Percentiles rank a stretch among this genome's conserved stretches.
Evolutionary conservation across 163 green algal genomes (phyloP).

Genomic region (Scenedesmus sp.): DNA sequence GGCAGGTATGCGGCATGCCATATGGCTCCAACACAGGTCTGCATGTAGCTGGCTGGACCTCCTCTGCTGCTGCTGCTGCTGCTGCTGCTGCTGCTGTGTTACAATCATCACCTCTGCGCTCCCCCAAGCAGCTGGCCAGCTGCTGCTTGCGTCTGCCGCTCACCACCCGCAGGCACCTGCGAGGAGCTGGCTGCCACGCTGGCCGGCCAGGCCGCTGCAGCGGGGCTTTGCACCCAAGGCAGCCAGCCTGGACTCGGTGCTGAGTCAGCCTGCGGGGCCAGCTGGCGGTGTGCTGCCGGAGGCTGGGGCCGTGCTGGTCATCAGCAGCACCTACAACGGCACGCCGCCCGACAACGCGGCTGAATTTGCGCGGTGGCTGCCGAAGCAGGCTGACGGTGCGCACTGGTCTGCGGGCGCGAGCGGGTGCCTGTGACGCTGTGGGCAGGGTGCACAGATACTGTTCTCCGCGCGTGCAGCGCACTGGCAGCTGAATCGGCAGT

Average conservation of each 20-base stretch:
- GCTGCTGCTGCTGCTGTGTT: no score
- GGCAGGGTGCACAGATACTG: no score
- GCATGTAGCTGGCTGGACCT: no score
- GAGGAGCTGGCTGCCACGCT: conserved; percentile 34
- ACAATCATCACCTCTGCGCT: no score
- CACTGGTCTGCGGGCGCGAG: no score
- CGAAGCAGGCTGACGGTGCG: conserved; percentile 13
- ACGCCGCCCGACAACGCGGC: conserved; percentile 61
- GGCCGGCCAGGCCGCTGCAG: not conserved
- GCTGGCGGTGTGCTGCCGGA: not conserved
- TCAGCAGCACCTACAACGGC: conserved; percentile 62
- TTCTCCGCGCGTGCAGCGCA: no score
- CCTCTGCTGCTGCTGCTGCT: no score
- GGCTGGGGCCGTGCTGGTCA: conserved; percentile 29
- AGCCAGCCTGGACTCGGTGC: conserved; percentile 21
- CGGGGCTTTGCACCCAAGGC: conserved; percentile 28
- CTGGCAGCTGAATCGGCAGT: not conserved
- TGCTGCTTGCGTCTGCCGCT: no score
- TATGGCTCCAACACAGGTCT: no score
- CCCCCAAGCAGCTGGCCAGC: no score
- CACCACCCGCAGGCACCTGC: conserved; percentile 37
- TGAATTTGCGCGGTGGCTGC: conserved; percentile 52
- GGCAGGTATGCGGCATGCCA: no score
- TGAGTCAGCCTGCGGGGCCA: not conserved
- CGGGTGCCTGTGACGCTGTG: not conserved